phyloP scores from a whole-genome alignment of 805 yeast genomes.

The Metschnikowia aberdeeniae region DNA sequence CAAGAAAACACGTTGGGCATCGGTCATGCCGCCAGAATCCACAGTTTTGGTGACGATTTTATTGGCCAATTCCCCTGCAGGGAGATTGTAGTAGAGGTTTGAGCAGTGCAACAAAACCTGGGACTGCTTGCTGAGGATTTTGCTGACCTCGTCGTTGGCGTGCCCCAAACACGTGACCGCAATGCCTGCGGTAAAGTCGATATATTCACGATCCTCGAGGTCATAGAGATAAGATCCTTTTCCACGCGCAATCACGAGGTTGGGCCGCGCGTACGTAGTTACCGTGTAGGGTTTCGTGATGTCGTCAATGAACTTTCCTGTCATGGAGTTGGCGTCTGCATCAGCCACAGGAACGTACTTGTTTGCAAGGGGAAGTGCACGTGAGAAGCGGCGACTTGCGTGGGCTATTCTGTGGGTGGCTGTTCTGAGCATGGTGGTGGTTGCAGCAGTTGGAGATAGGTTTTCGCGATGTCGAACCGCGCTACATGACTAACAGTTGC shows the following conservation, averaged over 20 bases:
- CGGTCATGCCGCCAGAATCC: conserved; percentile 71
- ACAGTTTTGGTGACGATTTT: conserved; percentile 67
- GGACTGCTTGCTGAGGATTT: conserved; percentile 70
- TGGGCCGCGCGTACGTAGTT: conserved; percentile 78
- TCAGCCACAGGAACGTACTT: conserved; percentile 23
- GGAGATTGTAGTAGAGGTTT: conserved; percentile 78
- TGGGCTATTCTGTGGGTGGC: not conserved
- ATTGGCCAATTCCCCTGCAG: conserved; percentile 76
- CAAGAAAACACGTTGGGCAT: conserved; percentile 69
- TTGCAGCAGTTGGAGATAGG: not conserved
- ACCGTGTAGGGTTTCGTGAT: conserved; percentile 54
- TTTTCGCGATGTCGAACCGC: conserved; percentile 17
- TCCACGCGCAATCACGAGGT: conserved; percentile 74
- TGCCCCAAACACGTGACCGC: conserved; percentile 97
- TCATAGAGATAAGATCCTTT: conserved; percentile 80
- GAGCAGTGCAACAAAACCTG: conserved; percentile 74
- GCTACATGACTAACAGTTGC: conserved; percentile 19
- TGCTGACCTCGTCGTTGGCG: conserved; percentile 67
- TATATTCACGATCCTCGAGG: conserved; percentile 66
- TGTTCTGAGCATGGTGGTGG: conserved; percentile 3
- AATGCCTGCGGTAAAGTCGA: conserved; percentile 94
- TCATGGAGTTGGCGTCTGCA: conserved; percentile 29
- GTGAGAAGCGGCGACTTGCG: not conserved
- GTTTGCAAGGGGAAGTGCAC: not conserved
- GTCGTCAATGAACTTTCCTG: conserved; percentile 41